Percentiles rank a stretch among this genome's conserved stretches.
Conservation (phyloP, 2,329 filamentous ascomycete genomes). For the Chrysoporthe cubensis region DNA sequence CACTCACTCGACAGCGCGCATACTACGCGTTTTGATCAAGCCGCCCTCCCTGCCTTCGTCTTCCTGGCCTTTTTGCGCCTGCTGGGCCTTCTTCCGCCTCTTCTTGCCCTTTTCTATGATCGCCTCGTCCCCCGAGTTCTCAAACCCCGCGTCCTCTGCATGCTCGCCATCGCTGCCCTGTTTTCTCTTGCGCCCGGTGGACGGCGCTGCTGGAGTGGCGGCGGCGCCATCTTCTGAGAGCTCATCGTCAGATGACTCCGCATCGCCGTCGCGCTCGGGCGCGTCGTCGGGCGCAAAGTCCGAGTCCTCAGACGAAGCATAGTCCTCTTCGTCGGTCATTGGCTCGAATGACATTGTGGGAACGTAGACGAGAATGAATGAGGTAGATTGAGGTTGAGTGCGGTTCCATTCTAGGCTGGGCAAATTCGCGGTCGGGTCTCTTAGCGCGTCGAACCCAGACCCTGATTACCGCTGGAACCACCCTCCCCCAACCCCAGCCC, state of each 20-base stretch:
- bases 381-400: neutral
- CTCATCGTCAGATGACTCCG: constrained; percentile 53
- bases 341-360: constrained; percentile 48
- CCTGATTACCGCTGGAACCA: neutral
- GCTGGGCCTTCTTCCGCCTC: constrained; percentile 47
- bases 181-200: constrained; percentile 41
- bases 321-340: constrained; percentile 54
- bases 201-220: constrained; percentile 28
- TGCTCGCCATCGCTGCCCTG: constrained; percentile 35
- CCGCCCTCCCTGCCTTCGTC: constrained; percentile 64
- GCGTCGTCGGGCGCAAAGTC: constrained; percentile 69
- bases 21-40: constrained; percentile 73
- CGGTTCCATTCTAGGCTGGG: neutral
- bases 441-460: neutral
- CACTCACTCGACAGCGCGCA: constrained; percentile 66
- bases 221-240: constrained; percentile 43
- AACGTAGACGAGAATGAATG: neutral
- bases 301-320: constrained; percentile 73
- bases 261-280: constrained; percentile 39
- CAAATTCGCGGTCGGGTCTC: neutral
- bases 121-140: constrained; percentile 74
- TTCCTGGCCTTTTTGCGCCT: constrained; percentile 40
- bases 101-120: constrained; percentile 66
- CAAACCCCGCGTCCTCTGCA: constrained; percentile 55
- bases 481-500: neutral